A percentile compares a stretch with the other conserved stretches of the same genome.
Evolutionary conservation across 2,329 filamentous ascomycete species (phyloP).

Genomic region (Fusarium bulbicola): DNA sequence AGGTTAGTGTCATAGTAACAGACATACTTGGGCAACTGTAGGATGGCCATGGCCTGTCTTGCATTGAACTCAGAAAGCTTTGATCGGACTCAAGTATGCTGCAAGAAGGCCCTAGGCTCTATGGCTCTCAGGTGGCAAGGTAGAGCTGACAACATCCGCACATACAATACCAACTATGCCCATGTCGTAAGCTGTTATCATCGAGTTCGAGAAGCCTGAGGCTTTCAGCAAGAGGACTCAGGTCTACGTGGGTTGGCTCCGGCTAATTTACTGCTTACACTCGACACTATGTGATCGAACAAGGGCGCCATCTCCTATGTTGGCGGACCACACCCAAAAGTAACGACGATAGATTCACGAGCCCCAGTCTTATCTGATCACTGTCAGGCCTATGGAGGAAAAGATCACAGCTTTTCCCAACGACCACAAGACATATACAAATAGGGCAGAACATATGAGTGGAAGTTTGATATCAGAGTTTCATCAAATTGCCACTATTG

Average conservation of each 20-base stretch:
- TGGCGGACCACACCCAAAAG: neutral
- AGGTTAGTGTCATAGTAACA: fast-evolving
- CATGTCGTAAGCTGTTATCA: neutral
- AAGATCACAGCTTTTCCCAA: neutral
- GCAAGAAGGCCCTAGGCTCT: neutral
- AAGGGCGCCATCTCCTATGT: neutral
- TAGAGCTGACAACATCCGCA: neutral
- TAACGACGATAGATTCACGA: neutral
- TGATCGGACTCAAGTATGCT: neutral
- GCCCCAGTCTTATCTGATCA: neutral
- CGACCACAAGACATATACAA: neutral
- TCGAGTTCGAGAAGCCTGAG: neutral
- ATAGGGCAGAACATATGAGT: neutral
- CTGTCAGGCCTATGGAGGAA: neutral
- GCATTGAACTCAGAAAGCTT: neutral
- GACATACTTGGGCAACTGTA: neutral
- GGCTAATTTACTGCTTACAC: neutral
- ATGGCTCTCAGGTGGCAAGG: neutral
- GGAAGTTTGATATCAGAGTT: neutral
- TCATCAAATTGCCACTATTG: neutral
- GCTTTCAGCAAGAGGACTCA: neutral
- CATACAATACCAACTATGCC: neutral
- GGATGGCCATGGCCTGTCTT: neutral
- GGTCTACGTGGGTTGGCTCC: neutral
- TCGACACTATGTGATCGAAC: neutral